These are phyloP conservation scores for Smallanthus sonchifolius DNA, from an alignment of 129 eudicot genomes.

Conservation along the genomic window DNA sequence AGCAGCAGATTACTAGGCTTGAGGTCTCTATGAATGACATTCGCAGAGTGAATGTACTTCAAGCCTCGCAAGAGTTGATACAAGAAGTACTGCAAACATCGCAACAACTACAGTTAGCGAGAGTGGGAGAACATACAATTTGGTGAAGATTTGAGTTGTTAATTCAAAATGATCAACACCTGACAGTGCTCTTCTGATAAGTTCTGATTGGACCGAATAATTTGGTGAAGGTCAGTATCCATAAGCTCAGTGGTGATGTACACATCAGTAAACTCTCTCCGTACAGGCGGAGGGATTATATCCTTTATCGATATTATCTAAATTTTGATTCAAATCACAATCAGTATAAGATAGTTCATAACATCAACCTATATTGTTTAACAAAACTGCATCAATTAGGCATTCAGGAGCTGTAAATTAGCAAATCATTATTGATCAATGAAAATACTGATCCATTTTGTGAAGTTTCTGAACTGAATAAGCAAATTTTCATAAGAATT, in stretches of 20 bases:
- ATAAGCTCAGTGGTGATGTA: conserved; percentile 80
- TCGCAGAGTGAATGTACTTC: conserved; percentile 82
- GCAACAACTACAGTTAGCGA: conserved; percentile 5
- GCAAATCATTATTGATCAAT: neutral
- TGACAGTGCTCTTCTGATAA: conserved; percentile 89
- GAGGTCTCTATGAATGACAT: conserved; percentile 79
- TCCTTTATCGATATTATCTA: conserved; percentile 80
- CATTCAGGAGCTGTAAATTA: neutral
- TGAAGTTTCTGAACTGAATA: neutral
- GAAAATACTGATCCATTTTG: neutral
- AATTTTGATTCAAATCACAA: conserved; percentile 16
- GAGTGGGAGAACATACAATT: neutral
- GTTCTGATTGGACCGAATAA: conserved; percentile 73
- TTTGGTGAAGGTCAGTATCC: conserved; percentile 94
- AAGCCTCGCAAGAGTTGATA: conserved; percentile 85
- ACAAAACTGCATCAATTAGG: conserved; percentile 1
- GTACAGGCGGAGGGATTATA: conserved; percentile 72
- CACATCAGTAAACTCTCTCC: conserved; percentile 68
- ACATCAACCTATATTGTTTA: neutral
- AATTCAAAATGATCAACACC: conserved; percentile 33
- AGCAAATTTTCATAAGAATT: neutral
- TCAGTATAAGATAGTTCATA: conserved; percentile 7
- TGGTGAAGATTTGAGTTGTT: neutral
- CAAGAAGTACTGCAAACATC: conserved; percentile 70
- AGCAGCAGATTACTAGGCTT: conserved; percentile 82